phyloP scores from a whole-genome alignment of 441 rosid genomes.

The Pelargonium fulgidum region DNA sequence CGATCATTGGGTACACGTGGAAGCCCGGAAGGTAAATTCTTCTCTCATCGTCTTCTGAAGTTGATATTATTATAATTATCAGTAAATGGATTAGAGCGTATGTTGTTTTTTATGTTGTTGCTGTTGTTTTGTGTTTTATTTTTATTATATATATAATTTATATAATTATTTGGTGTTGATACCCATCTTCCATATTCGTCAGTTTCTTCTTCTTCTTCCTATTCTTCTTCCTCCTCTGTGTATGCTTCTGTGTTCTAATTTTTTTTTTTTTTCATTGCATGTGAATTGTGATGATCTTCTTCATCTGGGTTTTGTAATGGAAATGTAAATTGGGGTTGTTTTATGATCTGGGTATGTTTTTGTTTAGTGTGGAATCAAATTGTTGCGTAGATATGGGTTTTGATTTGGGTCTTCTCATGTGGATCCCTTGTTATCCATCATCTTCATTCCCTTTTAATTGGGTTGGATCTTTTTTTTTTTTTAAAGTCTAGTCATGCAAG shows the following conservation, averaged over 20 bases:
- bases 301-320: conserved; percentile 19
- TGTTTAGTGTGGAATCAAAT: conserved; percentile 13
- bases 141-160: background rate
- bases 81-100: conserved; percentile 15
- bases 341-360: conserved; percentile 29
- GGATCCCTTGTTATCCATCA: conserved; percentile 13
- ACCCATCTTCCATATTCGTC: conserved; percentile 30
- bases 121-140: background rate
- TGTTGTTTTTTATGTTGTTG: too few species aligned
- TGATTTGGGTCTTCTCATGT: conserved; percentile 12
- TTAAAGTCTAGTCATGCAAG: conserved; percentile 16
- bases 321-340: conserved; percentile 13
- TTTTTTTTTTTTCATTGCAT: background rate
- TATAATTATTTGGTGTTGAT: conserved; percentile 28
- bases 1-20: conserved; percentile 55
- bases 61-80: conserved; percentile 16
- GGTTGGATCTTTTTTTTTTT: conserved; percentile 13
- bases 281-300: conserved; percentile 11
- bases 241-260: conserved; percentile 5
- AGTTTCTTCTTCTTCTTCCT: conserved; percentile 21
- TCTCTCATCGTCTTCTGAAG: conserved; percentile 25
- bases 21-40: conserved; percentile 41
- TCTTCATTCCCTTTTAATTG: conserved; percentile 19
- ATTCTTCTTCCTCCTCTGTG: conserved; percentile 10
- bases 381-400: conserved; percentile 12